These are phyloP conservation scores for Huntiella omanensis DNA, from an alignment of 2,329 filamentous ascomycete species.

Conservation along the genomic window DNA sequence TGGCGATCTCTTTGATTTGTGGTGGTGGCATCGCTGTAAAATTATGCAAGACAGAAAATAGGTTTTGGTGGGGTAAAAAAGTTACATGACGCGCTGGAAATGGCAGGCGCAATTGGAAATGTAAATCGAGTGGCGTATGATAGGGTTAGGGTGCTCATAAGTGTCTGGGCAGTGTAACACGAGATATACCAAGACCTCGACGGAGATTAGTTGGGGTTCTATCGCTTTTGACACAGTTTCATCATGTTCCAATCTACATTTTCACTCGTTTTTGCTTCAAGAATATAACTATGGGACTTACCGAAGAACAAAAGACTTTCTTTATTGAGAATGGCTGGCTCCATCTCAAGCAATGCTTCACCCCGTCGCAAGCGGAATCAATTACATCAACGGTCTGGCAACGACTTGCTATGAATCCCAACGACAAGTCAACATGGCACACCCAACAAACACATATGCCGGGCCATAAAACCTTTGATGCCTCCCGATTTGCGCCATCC, in stretches of 20 bases:
- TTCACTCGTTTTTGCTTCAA: neutral
- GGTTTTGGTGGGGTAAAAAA: neutral
- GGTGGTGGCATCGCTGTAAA: neutral
- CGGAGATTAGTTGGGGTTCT: too few species aligned
- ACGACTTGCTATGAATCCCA: conserved; percentile 43
- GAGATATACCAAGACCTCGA: too few species aligned
- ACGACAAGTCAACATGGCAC: conserved; percentile 48
- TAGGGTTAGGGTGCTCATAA: too few species aligned
- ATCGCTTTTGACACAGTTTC: too few species aligned
- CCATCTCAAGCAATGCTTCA: conserved; percentile 19
- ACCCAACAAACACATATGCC: conserved; percentile 46
- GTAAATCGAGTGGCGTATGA: too few species aligned
- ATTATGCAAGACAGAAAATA: neutral
- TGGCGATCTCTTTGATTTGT: neutral
- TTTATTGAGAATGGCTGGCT: conserved; percentile 24
- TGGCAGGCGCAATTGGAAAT: too few species aligned
- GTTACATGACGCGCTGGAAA: neutral
- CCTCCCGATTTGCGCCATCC: conserved; percentile 38
- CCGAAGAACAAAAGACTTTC: conserved; percentile 22
- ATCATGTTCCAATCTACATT: too few species aligned
- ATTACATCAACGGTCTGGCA: conserved; percentile 35
- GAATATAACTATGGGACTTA: conserved; percentile 14
- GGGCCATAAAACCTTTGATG: conserved; percentile 32
- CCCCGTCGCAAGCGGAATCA: conserved; percentile 19
- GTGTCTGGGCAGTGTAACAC: too few species aligned